A percentile compares a stretch with the other conserved stretches of the same genome.
Evolutionary conservation across 1,284 basidiomycete genomes (phyloP).

Genomic region (Coriolopsis trogii): DNA sequence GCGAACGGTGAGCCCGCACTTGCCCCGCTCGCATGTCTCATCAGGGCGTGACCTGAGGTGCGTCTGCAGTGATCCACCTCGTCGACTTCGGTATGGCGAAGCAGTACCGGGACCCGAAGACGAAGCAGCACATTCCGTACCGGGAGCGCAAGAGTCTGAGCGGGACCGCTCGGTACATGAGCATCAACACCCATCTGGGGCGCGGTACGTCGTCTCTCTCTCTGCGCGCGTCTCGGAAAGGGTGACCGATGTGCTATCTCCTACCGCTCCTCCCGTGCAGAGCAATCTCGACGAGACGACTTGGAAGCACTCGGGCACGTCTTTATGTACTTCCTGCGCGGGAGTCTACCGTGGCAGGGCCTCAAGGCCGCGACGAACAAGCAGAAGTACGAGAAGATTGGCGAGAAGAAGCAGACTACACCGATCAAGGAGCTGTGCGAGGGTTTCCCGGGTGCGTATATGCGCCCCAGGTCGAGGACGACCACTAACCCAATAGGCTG

Average conservation of each 20-base stretch:
- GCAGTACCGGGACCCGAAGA: conserved; percentile 96
- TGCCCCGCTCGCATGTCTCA: background rate
- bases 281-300: conserved; percentile 95
- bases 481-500: background rate
- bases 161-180: conserved; percentile 95
- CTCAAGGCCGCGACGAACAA: conserved; percentile 97
- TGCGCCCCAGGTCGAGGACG: conserved; percentile 3
- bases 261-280: conserved; percentile 41
- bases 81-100: conserved; percentile 99
- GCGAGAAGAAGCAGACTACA: conserved; percentile 98
- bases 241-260: too few species aligned
- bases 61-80: conserved; percentile 49
- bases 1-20: conserved; percentile 69
- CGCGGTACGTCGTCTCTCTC: conserved; percentile 59
- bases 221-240: background rate
- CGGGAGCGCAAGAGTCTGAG: conserved; percentile 92
- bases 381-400: conserved; percentile 99
- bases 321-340: conserved; percentile 97
- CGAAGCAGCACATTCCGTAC: conserved; percentile 97
- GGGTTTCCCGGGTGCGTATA: conserved; percentile 79
- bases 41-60: background rate
- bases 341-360: conserved; percentile 94
- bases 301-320: conserved; percentile 95
- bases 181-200: conserved; percentile 95
- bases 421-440: conserved; percentile 94